Evolutionary conservation across 805 yeast genomes (phyloP), one percentile per base, ranked within the genome.

Genomic region (Candida yuanshanica): DNA sequence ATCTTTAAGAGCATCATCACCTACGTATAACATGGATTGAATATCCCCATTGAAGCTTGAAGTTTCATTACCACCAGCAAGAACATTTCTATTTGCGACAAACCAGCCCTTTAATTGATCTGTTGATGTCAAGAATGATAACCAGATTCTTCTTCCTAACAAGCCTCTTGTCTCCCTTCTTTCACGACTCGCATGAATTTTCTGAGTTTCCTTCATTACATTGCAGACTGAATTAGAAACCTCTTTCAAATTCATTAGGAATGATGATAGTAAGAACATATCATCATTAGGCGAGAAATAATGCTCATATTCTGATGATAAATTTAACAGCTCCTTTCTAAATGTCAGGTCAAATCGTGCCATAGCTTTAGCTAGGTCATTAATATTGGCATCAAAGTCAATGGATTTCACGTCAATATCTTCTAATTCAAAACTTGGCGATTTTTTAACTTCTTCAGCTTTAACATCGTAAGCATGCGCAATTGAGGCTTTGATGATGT

Each of bases 211-310:
- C 10, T 56, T 59, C 45, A 69, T 51, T 22, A 71, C 45, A 9
- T 50, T 47, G 7, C 63, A 51, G 4, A 65, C 52, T 1, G 59
- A 44, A 33, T 60, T 56, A 0, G 70, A 57, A 20, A 62, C 55
- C 44, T 70, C 70, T 46, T 72, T 65, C 35, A 70, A 58, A 48
- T 74, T 74, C 58, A 74, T 63, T 20, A 74, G 42, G 50, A 74
- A 74, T 0, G 77, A 71, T 1, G 79, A 71, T 4, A 74, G 41
- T 13, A 74, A 48, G 45, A 74, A 74, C 60, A 70, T 64, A 47
- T 74, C 75, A 43, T 73, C 78, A 38, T 70, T 63, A 10, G 78
- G 77, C 27, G 66, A 54, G 7, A 71, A 48, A 21, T 61, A 51
- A 33, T 62, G 61, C 13, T 55, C 54, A 20, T 51, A 44, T 27